These are phyloP conservation scores for Apiospora aurea DNA, from an alignment of 2,329 filamentous ascomycete genomes.

Conservation along the genomic window DNA sequence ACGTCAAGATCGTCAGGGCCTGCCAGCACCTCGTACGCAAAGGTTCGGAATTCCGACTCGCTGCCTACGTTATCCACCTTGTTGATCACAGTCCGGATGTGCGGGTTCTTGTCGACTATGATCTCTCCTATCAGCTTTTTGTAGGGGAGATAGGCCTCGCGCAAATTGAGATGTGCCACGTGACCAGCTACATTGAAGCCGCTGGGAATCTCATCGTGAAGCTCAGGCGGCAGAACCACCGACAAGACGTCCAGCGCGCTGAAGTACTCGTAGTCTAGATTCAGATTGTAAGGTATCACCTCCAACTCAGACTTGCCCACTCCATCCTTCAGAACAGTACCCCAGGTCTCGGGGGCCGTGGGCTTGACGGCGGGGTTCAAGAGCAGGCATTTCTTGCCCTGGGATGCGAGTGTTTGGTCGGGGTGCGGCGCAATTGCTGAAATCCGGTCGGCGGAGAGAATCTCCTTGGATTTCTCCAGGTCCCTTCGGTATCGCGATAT, in stretches of 20 bases:
- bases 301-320: conserved; percentile 72
- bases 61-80: conserved; percentile 89
- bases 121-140: conserved; percentile 86
- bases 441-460: conserved; percentile 70
- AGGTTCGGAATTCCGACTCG: conserved; percentile 87
- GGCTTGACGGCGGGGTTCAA: conserved; percentile 63
- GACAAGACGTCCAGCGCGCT: conserved; percentile 72
- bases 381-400: conserved; percentile 68
- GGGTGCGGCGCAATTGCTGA: conserved; percentile 70
- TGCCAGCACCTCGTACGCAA: conserved; percentile 87
- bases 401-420: conserved; percentile 56
- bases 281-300: conserved; percentile 77
- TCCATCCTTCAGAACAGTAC: conserved; percentile 70
- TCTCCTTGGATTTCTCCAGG: conserved; percentile 70
- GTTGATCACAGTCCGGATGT: conserved; percentile 90
- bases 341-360: conserved; percentile 77
- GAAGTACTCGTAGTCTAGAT: conserved; percentile 81
- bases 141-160: conserved; percentile 82
- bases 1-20: conserved; percentile 85
- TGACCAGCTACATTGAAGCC: conserved; percentile 92
- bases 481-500: conserved; percentile 75
- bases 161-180: conserved; percentile 91
- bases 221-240: conserved; percentile 80
- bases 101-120: conserved; percentile 86
- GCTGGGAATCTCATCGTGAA: conserved; percentile 80